These are phyloP conservation scores for Podaxis sp. DNA, from an alignment of 768 basidiomycete species.

Conservation along the genomic window DNA sequence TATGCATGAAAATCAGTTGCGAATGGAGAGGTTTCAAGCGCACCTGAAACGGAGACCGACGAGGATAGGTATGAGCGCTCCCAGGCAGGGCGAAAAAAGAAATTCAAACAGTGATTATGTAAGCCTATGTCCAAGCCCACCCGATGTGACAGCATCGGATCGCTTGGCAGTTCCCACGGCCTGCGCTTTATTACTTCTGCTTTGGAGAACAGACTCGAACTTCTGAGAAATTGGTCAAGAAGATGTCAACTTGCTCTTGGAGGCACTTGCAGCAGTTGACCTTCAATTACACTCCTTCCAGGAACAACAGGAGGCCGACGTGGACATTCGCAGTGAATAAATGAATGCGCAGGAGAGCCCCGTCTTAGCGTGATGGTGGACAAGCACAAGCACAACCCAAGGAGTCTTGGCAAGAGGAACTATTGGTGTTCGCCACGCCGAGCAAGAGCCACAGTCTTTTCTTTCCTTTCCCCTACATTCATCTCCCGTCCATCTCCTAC, in stretches of 20 bases:
- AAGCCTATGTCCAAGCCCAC: not conserved
- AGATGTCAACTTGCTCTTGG: no score
- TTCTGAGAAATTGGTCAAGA: no score
- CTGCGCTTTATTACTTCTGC: not conserved
- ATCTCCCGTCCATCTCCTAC: not conserved
- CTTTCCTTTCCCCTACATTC: not conserved
- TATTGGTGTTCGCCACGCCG: not conserved
- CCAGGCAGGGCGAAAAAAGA: not conserved
- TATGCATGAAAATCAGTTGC: no score
- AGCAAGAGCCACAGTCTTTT: not conserved
- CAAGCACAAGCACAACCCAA: not conserved
- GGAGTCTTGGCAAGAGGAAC: not conserved
- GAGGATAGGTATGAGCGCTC: not conserved
- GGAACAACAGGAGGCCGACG: not conserved
- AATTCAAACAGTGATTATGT: not conserved
- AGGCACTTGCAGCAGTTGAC: not conserved
- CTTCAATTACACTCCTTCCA: not conserved
- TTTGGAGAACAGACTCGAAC: no score
- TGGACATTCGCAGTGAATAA: not conserved
- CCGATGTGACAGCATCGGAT: not conserved
- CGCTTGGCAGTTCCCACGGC: not conserved
- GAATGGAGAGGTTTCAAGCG: no score
- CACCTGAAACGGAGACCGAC: not conserved
- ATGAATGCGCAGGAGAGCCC: not conserved
- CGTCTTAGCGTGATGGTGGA: not conserved